These are phyloP conservation scores for Raphidocelis subcapitata DNA, from an alignment of 139 green algal genomes.

Conservation along the genomic window DNA sequence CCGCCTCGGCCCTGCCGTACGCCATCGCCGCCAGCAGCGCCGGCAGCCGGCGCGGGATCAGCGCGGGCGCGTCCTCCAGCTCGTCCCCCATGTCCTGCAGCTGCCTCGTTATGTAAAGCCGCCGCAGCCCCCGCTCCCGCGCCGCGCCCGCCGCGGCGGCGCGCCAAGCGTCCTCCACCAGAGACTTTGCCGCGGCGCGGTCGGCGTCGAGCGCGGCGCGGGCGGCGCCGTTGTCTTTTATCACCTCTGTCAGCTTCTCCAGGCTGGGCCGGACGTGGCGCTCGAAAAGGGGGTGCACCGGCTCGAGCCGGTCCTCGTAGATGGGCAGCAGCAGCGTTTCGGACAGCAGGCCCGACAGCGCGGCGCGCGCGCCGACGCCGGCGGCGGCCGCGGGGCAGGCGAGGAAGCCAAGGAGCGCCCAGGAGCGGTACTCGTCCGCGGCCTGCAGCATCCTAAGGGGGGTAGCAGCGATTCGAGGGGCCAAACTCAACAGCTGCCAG, in stretches of 20 bases:
- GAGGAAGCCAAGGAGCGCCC: conserved; percentile 25
- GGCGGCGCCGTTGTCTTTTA: no score
- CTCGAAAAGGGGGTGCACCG: conserved; percentile 28
- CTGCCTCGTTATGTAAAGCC: neutral
- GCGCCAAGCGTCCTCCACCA: neutral
- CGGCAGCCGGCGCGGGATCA: neutral
- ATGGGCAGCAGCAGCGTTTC: conserved; percentile 23
- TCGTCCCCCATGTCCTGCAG: conserved; percentile 5
- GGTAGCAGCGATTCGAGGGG: neutral
- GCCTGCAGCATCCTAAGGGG: conserved; percentile 24
- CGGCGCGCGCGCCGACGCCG: neutral
- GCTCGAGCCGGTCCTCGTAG: conserved; percentile 11
- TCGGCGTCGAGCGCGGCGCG: no score
- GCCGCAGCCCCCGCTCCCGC: neutral
- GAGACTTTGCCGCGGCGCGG: no score
- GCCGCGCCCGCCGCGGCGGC: neutral
- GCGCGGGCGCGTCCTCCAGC: neutral
- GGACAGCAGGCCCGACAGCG: conserved; percentile 16
- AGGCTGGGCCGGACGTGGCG: conserved; percentile 13
- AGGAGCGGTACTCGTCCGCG: conserved; percentile 17
- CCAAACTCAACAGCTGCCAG: neutral
- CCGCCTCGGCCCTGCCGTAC: conserved; percentile 20
- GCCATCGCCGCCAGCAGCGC: conserved; percentile 23
- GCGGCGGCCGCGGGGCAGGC: conserved; percentile 17
- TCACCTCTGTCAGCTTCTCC: conserved; percentile 9